Percentiles rank a stretch among this genome's conserved stretches.
These are phyloP conservation scores for Lentinula lateritia DNA, from an alignment of 768 basidiomycete species.

Conservation along the genomic window DNA sequence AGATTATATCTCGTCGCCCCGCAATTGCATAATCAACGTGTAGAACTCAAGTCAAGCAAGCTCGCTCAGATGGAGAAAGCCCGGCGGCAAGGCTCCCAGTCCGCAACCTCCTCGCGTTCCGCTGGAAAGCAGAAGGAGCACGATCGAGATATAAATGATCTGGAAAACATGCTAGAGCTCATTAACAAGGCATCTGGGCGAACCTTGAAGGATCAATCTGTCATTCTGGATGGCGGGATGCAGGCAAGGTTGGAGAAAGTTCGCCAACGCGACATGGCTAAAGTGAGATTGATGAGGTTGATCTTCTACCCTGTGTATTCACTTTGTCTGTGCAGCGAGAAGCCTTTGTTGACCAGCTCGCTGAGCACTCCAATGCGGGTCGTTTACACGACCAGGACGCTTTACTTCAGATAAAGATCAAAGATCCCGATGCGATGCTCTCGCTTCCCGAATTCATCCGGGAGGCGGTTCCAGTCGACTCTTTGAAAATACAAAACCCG, in stretches of 20 bases:
- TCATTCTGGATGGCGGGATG: conserved; percentile 58
- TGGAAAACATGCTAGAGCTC: conserved; percentile 68
- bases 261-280: conserved; percentile 52
- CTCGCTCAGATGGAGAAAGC: conserved; percentile 72
- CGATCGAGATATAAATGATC: conserved; percentile 41
- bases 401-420: conserved; percentile 35
- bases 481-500: conserved; percentile 27
- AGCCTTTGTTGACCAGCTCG: conserved; percentile 70
- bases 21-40: conserved; percentile 87
- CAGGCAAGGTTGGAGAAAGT: conserved; percentile 48
- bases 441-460: conserved; percentile 61
- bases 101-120: conserved; percentile 13
- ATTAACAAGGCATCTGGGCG: conserved; percentile 68
- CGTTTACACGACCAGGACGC: conserved; percentile 81
- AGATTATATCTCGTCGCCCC: conserved; percentile 81
- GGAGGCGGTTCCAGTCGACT: conserved; percentile 38
- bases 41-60: conserved; percentile 76
- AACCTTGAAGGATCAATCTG: conserved; percentile 64
- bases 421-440: conserved; percentile 48
- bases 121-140: conserved; percentile 39
- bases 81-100: conserved; percentile 31
- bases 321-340: conserved; percentile 43
- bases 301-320: background rate
- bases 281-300: conserved; percentile 37
- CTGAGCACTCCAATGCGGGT: conserved; percentile 65